phyloP scores from a whole-genome alignment of 2,329 filamentous ascomycete genomes.

The Diaporthe sp. region DNA sequence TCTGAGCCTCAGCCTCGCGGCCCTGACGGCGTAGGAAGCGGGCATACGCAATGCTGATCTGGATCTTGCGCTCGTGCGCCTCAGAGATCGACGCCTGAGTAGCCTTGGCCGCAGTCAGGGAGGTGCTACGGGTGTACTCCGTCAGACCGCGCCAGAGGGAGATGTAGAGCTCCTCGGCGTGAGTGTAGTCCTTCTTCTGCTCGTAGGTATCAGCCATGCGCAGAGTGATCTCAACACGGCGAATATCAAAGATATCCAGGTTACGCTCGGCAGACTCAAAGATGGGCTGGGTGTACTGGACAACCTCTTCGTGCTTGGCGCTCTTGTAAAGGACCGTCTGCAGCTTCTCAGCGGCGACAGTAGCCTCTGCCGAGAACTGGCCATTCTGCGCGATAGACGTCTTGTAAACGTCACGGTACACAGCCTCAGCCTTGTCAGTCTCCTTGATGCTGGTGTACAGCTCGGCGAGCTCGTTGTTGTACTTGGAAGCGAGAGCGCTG shows the following conservation, averaged over 20 bases:
- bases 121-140: conserved; percentile 36
- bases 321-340: conserved; percentile 35
- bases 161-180: conserved; percentile 39
- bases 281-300: conserved; percentile 35
- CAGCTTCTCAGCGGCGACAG: conserved; percentile 34
- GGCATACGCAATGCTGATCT: conserved; percentile 37
- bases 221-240: conserved; percentile 35
- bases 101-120: conserved; percentile 18
- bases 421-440: conserved; percentile 34
- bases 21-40: conserved; percentile 36
- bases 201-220: conserved; percentile 35
- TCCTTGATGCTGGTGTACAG: conserved; percentile 37
- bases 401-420: conserved; percentile 35
- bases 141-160: conserved; percentile 39
- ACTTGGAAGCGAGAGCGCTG: conserved; percentile 34
- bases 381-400: conserved; percentile 32
- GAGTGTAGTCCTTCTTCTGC: conserved; percentile 36
- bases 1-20: conserved; percentile 36
- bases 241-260: conserved; percentile 35
- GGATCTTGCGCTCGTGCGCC: conserved; percentile 38
- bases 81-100: conserved; percentile 33
- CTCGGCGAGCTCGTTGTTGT: conserved; percentile 37
- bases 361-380: conserved; percentile 33
- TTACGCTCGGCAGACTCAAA: conserved; percentile 35
- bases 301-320: conserved; percentile 35